These are phyloP conservation scores for Porodaedalea pini DNA, from an alignment of 1,284 basidiomycete genomes.

Conservation along the genomic window DNA sequence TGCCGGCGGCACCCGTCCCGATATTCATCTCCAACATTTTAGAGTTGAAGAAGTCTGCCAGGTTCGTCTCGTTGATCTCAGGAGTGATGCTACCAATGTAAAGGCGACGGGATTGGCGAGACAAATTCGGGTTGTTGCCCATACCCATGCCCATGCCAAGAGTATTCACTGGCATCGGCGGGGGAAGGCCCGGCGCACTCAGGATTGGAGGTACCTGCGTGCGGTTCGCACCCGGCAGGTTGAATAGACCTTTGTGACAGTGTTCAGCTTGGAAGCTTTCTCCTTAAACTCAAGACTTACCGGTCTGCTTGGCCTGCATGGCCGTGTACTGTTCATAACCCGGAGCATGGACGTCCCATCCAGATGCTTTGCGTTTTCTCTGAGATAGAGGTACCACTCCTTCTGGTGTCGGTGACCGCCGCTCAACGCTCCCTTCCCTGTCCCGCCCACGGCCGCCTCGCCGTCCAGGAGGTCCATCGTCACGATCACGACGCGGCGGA, in stretches of 20 bases:
- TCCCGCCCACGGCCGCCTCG: constrained; percentile 37
- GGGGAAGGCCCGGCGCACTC: constrained; percentile 72
- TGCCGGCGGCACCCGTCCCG: constrained; percentile 78
- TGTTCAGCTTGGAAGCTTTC: constrained; percentile 10
- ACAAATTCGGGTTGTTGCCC: constrained; percentile 75
- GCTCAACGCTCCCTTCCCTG: constrained; percentile 54
- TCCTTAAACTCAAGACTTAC: constrained; percentile 40
- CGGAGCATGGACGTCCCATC: constrained; percentile 94
- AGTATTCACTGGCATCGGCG: constrained; percentile 77
- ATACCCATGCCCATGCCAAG: constrained; percentile 75
- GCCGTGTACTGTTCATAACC: constrained; percentile 95
- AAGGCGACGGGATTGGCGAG: constrained; percentile 89
- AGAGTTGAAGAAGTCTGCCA: constrained; percentile 90
- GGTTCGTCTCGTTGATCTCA: constrained; percentile 85
- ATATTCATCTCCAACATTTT: constrained; percentile 93
- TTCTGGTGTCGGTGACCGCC: constrained; percentile 88
- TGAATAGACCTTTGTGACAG: constrained; percentile 70
- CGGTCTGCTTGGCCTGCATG: constrained; percentile 95
- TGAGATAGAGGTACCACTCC: constrained; percentile 81
- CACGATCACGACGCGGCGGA: constrained; percentile 37
- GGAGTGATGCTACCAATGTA: constrained; percentile 96
- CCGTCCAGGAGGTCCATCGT: constrained; percentile 34
- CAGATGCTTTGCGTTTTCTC: constrained; percentile 81
- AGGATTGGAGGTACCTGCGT: constrained; percentile 82
- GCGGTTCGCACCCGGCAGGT: constrained; percentile 86